Percentiles rank a stretch among this genome's conserved stretches.
Evolutionary conservation across 441 rosid genomes (phyloP).

Genomic region (Gossypium trilobum): DNA sequence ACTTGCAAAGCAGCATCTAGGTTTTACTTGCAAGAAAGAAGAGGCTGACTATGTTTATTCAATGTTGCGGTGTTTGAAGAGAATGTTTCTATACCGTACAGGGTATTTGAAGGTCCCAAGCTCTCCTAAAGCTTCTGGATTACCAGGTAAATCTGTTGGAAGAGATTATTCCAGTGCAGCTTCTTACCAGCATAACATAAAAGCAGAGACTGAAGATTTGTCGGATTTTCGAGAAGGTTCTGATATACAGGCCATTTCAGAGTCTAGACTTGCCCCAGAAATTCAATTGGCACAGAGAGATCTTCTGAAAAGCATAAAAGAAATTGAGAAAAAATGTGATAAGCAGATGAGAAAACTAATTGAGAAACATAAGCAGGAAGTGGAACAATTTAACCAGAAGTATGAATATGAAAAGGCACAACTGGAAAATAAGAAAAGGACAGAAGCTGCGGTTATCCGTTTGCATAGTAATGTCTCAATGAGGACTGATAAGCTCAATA

Average conservation of each 20-base stretch:
- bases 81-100: slow-evolving; percentile 34
- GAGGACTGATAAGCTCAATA: slow-evolving; percentile 39
- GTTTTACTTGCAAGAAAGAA: slow-evolving; percentile 54
- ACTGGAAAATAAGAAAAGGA: slow-evolving; percentile 32
- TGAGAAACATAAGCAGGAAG: slow-evolving; percentile 34
- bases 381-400: slow-evolving; percentile 24
- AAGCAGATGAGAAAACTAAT: slow-evolving; percentile 38
- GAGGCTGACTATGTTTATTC: slow-evolving; percentile 56
- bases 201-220: slow-evolving; percentile 22
- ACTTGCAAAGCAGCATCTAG: slow-evolving; percentile 52
- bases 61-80: slow-evolving; percentile 50
- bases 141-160: slow-evolving; percentile 17
- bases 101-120: slow-evolving; percentile 24
- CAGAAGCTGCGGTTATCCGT: slow-evolving; percentile 50
- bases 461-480: slow-evolving; percentile 23
- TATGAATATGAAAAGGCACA: slow-evolving; percentile 34
- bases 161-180: slow-evolving; percentile 21
- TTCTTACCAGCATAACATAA: slow-evolving; percentile 19
- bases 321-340: slow-evolving; percentile 41
- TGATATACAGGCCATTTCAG: slow-evolving; percentile 28
- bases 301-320: slow-evolving; percentile 36
- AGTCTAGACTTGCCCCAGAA: slow-evolving; percentile 19
- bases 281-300: slow-evolving; percentile 33
- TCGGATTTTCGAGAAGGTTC: slow-evolving; percentile 24
- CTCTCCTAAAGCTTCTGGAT: slow-evolving; percentile 29